Conservation (phyloP, 345 rosid species). For the Eucalyptus decipiens region DNA sequence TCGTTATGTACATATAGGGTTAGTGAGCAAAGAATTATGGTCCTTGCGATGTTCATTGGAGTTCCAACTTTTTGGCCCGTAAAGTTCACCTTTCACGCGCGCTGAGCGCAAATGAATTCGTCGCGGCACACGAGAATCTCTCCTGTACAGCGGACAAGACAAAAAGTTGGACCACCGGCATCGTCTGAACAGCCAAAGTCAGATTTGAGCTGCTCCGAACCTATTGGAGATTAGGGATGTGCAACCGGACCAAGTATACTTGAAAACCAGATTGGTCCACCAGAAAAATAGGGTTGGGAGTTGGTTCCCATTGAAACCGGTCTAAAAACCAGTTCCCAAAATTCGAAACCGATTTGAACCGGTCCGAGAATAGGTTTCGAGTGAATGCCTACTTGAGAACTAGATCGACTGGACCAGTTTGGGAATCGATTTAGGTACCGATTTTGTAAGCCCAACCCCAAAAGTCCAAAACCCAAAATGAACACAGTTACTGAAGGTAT, state of each 20-base stretch:
- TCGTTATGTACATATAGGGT: neutral
- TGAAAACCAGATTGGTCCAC: too few relatives aligned
- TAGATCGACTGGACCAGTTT: accelerated
- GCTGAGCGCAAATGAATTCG: neutral
- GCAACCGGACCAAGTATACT: too few relatives aligned
- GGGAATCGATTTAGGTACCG: accelerated
- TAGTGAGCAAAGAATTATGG: neutral
- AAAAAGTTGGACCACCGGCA: neutral
- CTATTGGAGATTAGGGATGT: too few relatives aligned
- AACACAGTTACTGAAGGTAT: too few relatives aligned
- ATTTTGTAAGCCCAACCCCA: too few relatives aligned
- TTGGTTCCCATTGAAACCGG: accelerated
- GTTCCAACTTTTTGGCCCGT: neutral
- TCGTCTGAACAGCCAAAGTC: neutral
- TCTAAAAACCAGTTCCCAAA: too few relatives aligned
- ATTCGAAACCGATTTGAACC: accelerated
- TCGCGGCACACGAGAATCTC: neutral
- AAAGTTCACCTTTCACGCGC: neutral
- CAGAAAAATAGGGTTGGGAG: too few relatives aligned
- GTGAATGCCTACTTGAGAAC: accelerated
- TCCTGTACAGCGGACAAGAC: neutral
- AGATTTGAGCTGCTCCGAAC: too few relatives aligned
- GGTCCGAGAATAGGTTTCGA: accelerated
- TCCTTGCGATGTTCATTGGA: neutral
- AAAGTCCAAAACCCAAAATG: too few relatives aligned